A percentile compares a stretch with the other conserved stretches of the same genome.
Conservation (phyloP, 495 filamentous ascomycete genomes). For the Lindgomyces ingoldianus region DNA sequence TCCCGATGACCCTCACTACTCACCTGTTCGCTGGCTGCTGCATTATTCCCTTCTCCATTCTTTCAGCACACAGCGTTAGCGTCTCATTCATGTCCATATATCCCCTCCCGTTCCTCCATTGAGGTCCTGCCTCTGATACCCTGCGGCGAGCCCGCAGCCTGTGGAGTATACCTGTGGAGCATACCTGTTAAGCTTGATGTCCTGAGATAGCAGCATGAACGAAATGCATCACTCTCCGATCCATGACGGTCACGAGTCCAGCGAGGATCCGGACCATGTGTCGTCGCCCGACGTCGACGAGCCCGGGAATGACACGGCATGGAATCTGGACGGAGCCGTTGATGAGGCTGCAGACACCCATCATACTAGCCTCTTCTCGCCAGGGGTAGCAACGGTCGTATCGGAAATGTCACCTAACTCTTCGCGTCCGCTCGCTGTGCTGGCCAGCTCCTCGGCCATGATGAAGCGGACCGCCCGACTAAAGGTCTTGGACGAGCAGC, state of each 20-base stretch:
- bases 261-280: not conserved
- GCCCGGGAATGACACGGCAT: not conserved
- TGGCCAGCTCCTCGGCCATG: conserved; percentile 18
- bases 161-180: no score
- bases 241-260: not conserved
- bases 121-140: no score
- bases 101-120: no score
- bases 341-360: not conserved
- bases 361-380: conserved; percentile 27
- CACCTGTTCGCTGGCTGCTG: no score
- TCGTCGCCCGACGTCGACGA: not conserved
- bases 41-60: not conserved
- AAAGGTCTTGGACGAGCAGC: conserved; percentile 25
- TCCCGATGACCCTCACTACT: no score
- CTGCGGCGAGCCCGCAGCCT: no score
- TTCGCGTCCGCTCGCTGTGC: conserved; percentile 24
- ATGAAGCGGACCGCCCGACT: conserved; percentile 19
- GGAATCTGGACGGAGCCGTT: not conserved
- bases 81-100: no score
- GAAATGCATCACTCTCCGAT: not conserved
- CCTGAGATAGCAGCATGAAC: conserved; percentile 5
- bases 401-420: conserved; percentile 17
- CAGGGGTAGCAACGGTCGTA: not conserved
- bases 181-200: not conserved
- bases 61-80: no score